Base-by-base conservation (phyloP, 768 basidiomycete species). In the Hypholoma fasciculare region DNA sequence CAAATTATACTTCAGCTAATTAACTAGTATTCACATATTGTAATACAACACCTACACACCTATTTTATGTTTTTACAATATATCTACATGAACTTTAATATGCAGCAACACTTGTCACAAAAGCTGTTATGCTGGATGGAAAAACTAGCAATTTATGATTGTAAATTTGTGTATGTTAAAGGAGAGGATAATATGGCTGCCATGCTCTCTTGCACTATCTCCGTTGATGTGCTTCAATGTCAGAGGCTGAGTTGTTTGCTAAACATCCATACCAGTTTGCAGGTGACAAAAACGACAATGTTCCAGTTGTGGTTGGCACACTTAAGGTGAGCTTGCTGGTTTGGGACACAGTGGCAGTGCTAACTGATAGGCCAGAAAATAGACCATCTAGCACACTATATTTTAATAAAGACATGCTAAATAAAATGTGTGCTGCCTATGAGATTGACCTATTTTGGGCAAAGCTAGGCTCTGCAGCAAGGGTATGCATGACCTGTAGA, bases 131-230 rank as follows among this genome's bases (percentile, higher is more conserved):
- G 67, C 0, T 79, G 78, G 78, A 40, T 40, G 39, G 39, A 40
- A 40, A 11, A 40, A 11, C 11, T 40, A n/a, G 12, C 13, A 14
- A 40, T 80, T 30, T 80, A 68, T 54, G 68, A 79, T 23, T 65
- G 65, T 48, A 42, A 61, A 0, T 75, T 80, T 27, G 57, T 60
- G 0, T 81, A 79, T 54, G 60, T 79, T 1, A 51, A 56, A 0
- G 79, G 77, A 0, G 61, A 69, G 13, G 61, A 69, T 37, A 78
- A 80, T 56, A 67, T 69, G 0, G 72, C 77, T 0, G 76, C 80
- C 57, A 68, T 75, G 0, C 64, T 81, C 1, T 79, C 75, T 0
- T 57, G 70, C 2, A n/a, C n/a, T 47, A 62, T 9, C 56, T 58
- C 30, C 19, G 52, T 16, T 20, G n/a, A 2, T 44, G 49, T 8